phyloP scores from a whole-genome alignment of 2,329 filamentous ascomycete genomes.

The Claviceps pusilla region DNA sequence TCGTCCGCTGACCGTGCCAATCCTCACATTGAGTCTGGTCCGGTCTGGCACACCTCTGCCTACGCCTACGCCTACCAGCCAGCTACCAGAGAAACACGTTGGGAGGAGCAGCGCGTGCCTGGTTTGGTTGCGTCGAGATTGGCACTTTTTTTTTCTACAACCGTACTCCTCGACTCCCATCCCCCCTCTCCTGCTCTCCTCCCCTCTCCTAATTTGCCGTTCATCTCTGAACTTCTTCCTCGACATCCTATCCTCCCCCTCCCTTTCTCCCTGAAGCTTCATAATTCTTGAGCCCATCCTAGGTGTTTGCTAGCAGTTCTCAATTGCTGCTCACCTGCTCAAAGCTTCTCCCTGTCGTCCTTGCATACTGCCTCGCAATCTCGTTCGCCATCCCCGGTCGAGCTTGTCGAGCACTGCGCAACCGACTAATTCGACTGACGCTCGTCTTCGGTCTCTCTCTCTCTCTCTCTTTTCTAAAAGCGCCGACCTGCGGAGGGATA shows the following conservation, averaged over 20 bases:
- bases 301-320: conserved; percentile 2
- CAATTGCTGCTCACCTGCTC: conserved; percentile 5
- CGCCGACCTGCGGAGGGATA: conserved; percentile 5
- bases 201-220: conserved; percentile 4
- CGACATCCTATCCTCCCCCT: background rate
- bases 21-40: no score
- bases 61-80: no score
- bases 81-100: background rate
- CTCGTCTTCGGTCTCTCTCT: background rate
- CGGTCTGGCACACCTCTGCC: no score
- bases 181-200: background rate
- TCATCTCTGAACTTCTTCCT: background rate
- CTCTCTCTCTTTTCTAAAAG: background rate
- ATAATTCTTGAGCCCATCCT: conserved; percentile 3
- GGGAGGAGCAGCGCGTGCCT: background rate
- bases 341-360: background rate
- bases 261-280: background rate
- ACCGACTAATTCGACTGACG: background rate
- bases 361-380: conserved; percentile 1
- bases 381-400: conserved; percentile 6
- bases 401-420: conserved; percentile 6
- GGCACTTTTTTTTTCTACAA: conserved; percentile 1
- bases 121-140: background rate
- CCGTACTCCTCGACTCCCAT: background rate
- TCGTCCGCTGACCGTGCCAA: background rate